Conservation (phyloP, 1,139 yeast genomes). For the Debaryomyces fabryi region DNA sequence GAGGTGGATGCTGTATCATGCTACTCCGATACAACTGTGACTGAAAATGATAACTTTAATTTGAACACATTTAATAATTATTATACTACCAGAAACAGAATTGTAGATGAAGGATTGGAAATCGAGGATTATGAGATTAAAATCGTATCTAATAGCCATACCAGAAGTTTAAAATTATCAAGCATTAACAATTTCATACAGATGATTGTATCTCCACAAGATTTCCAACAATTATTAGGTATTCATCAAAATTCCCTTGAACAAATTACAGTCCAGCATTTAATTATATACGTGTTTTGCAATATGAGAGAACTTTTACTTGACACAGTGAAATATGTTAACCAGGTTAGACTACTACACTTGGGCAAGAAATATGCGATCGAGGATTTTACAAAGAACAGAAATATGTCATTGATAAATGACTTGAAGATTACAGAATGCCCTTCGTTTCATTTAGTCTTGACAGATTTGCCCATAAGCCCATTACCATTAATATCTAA, state of each 20-base stretch:
- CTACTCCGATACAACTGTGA: background rate
- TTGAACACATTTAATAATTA: background rate
- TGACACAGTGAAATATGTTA: background rate
- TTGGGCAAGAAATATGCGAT: slow-evolving; percentile 3
- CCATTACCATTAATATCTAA: slow-evolving; percentile 6
- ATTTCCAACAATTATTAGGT: background rate
- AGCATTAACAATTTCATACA: slow-evolving; percentile 2
- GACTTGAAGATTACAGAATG: slow-evolving; percentile 2
- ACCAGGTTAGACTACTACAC: slow-evolving; percentile 7
- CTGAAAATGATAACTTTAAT: slow-evolving; percentile 4
- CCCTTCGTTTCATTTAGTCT: slow-evolving; percentile 5
- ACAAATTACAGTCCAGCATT: slow-evolving; percentile 4
- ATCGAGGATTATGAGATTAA: background rate
- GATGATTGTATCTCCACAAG: background rate
- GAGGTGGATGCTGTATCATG: background rate
- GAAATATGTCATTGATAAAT: background rate
- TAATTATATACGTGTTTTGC: slow-evolving; percentile 5
- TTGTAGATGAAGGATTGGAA: background rate
- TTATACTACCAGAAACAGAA: background rate
- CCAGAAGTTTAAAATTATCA: background rate
- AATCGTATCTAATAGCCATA: background rate
- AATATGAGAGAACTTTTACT: background rate
- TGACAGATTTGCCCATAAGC: background rate
- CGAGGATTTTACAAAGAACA: background rate
- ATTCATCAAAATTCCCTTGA: background rate